Conservation (phyloP, 2,329 filamentous ascomycete genomes). For the Chrysoporthe deuterocubensis region DNA sequence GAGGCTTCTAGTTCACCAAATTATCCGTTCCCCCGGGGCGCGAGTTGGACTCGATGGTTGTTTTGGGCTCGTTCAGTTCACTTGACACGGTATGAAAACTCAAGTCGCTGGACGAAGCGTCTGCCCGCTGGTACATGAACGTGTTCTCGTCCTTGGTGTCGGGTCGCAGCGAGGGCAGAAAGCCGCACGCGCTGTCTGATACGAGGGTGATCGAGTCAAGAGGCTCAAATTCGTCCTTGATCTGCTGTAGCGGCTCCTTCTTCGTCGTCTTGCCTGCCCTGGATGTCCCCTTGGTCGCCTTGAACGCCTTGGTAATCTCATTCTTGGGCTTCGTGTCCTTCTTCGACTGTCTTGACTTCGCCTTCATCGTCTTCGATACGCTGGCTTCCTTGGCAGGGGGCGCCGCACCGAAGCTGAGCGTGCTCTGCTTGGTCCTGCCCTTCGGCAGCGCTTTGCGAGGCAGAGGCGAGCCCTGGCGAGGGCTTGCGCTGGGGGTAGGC, state of each 20-base stretch:
- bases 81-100: conserved; percentile 29
- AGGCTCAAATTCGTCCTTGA: conserved; percentile 32
- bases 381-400: conserved; percentile 36
- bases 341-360: conserved; percentile 26
- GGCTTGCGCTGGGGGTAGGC: conserved; percentile 62
- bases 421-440: conserved; percentile 55
- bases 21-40: conserved; percentile 46
- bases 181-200: conserved; percentile 19
- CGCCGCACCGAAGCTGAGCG: conserved; percentile 48
- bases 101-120: conserved; percentile 23
- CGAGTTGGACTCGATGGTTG: conserved; percentile 50
- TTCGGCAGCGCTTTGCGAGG: conserved; percentile 44
- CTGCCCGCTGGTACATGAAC: conserved; percentile 21
- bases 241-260: conserved; percentile 32
- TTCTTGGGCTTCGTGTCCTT: conserved; percentile 43
- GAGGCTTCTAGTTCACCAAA: conserved; percentile 41
- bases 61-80: conserved; percentile 17
- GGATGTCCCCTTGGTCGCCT: conserved; percentile 44
- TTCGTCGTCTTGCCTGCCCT: conserved; percentile 30
- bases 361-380: conserved; percentile 38
- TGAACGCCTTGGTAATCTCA: conserved; percentile 48
- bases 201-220: conserved; percentile 34
- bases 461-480: conserved; percentile 48
- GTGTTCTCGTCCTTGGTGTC: conserved; percentile 32
- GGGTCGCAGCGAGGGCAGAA: conserved; percentile 34